Base-by-base conservation (phyloP, 495 filamentous ascomycete genomes). In the Penicillium bialowiezense region DNA sequence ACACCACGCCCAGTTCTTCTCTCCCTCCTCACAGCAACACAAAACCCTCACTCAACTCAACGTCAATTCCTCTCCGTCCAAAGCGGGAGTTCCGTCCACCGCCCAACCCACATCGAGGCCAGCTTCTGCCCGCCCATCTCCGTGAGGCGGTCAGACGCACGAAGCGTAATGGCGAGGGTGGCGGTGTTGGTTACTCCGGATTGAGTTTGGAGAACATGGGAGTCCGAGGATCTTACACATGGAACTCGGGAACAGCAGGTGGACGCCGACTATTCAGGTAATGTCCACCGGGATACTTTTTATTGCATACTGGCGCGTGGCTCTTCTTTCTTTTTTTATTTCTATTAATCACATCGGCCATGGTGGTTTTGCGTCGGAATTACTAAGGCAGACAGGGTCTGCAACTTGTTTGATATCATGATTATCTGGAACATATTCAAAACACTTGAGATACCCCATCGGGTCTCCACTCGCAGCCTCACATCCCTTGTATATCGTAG, bases 61-160 rank as follows among this genome's bases (percentile, higher is more conserved):
- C 54, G 37, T 42, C 53, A 17, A 52, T 54, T 8, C 51, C 48
- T 41, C 23, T 29, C 10, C 55, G 57, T 19, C 54, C 54, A 14
- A 50, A 41, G 39, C 55, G 54, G 2, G 57, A 60, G 38, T 64
- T 70, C 51, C 64, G 64, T 28, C 59, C 58, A 2, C 68, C 71
- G 14, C 64, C 72, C 3, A 75, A 76, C 36, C 74, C 71, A 1
- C 71, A 81, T 54, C 78, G 83, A 13, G 89, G 86, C 0, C 89
- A 90, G 12, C 63, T 96, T 35, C 77, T 88, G 20, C 90, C 91
- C 0, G 84, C 90, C 46, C 90, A 96, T 72, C 68, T 96, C 29
- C 76, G 89, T 18, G 88, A 96, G 64, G 89, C 89, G 9, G 68
- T 87, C 20, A 75, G 89, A 44, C 78, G 91, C 44, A 85, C 86